Evolutionary conservation across 345 rosid genomes (phyloP).

Genomic region (Salix viminalis): DNA sequence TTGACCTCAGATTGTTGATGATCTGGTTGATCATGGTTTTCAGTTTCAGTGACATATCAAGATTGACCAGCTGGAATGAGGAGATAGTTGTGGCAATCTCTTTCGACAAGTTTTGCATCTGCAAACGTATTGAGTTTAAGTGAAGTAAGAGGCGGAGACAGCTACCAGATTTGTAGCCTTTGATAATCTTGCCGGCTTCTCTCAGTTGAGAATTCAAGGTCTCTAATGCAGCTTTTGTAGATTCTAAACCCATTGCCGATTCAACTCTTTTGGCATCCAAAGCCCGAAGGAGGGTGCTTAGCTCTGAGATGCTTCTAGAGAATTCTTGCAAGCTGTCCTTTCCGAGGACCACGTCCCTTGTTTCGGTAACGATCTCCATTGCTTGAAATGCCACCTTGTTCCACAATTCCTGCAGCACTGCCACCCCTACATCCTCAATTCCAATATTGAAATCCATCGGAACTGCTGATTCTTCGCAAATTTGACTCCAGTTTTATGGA

Average conservation of each 20-base stretch:
- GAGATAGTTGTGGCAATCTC: conserved; percentile 45
- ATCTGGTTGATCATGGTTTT: conserved; percentile 28
- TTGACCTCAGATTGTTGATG: conserved; percentile 22
- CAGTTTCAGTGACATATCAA: conserved; percentile 30
- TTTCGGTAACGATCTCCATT: conserved; percentile 26
- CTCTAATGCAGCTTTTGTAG: conserved; percentile 25
- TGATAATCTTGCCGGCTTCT: conserved; percentile 27
- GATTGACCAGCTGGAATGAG: conserved; percentile 39
- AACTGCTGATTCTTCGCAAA: neutral
- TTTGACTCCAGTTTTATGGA: neutral
- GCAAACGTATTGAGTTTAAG: conserved; percentile 20
- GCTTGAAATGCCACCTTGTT: conserved; percentile 33
- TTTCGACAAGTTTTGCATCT: conserved; percentile 34
- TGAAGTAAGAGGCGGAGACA: conserved; percentile 33
- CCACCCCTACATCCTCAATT: conserved; percentile 30
- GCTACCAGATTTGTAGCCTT: conserved; percentile 38
- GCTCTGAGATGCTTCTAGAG: conserved; percentile 29
- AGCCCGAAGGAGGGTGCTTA: conserved; percentile 23
- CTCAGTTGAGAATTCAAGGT: conserved; percentile 26
- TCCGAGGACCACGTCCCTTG: conserved; percentile 35
- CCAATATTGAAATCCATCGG: conserved; percentile 22
- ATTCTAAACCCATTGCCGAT: conserved; percentile 33
- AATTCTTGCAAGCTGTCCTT: conserved; percentile 36
- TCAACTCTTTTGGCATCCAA: conserved; percentile 32
- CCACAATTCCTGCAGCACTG: conserved; percentile 40